Conservation (phyloP, 2,329 filamentous ascomycete species). For the Aspergillus brunneoviolaceus region DNA sequence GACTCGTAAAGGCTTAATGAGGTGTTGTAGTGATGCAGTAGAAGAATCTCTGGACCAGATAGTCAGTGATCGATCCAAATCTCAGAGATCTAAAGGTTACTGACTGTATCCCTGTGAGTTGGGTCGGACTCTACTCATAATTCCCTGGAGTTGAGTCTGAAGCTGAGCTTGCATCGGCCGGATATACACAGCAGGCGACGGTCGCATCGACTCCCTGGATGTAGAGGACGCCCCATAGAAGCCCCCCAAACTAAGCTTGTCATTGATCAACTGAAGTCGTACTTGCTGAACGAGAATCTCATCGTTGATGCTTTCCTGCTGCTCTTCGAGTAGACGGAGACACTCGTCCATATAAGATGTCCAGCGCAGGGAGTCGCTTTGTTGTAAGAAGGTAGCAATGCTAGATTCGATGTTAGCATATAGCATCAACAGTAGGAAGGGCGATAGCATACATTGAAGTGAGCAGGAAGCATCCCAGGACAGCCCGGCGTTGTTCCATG, state of each 20-base stretch:
- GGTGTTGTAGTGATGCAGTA: constrained; percentile 10
- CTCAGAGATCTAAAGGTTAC: not conserved
- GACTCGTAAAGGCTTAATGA: constrained; percentile 9
- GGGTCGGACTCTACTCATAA: not conserved
- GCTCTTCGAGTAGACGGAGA: constrained; percentile 47
- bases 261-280: constrained; percentile 19
- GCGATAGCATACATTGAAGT: constrained; percentile 34
- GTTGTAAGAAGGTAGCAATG: constrained; percentile 45
- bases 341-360: constrained; percentile 60
- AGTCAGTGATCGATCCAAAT: not conserved
- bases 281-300: constrained; percentile 42
- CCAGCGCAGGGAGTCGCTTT: constrained; percentile 56
- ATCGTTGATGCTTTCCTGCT: constrained; percentile 52
- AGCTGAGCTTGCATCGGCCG: constrained; percentile 10
- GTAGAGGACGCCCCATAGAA: not conserved
- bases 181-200: constrained; percentile 8
- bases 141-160: not conserved
- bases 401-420: constrained; percentile 27
- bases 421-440: too few species aligned
- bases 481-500: constrained; percentile 52
- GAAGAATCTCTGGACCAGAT: not conserved
- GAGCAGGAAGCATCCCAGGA: constrained; percentile 51
- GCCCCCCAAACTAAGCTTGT: not conserved
- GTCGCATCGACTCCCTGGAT: not conserved
- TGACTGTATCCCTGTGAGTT: constrained; percentile 2